Conservation (phyloP, 2,329 filamentous ascomycete genomes). For the Cladosporium velox region DNA sequence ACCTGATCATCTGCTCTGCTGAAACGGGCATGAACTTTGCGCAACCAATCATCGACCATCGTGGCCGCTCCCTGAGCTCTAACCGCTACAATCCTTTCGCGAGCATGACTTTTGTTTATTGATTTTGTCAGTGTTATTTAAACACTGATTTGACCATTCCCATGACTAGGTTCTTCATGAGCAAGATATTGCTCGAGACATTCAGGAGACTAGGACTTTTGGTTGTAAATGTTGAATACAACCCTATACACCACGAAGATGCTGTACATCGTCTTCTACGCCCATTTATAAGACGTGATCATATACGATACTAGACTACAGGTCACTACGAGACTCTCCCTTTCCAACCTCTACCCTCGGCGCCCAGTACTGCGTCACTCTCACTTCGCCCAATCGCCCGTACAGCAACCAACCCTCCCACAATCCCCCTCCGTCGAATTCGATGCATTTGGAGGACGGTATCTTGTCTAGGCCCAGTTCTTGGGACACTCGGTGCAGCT, state of each 20-base stretch:
- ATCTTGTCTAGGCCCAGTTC: too few relatives aligned
- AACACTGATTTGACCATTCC: not conserved
- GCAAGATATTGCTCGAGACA: not conserved
- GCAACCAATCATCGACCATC: constrained; percentile 10
- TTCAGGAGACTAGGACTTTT: too few relatives aligned
- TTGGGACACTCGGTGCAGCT: not conserved
- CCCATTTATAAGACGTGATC: too few relatives aligned
- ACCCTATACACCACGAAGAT: not conserved
- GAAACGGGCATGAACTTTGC: not conserved
- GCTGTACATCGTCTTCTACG: not conserved
- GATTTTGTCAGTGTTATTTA: not conserved
- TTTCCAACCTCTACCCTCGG: too few relatives aligned
- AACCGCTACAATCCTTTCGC: not conserved
- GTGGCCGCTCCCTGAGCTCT: not conserved
- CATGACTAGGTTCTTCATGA: not conserved
- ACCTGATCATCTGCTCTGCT: constrained; percentile 12
- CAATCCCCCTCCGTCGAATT: too few relatives aligned
- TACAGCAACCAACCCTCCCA: too few relatives aligned
- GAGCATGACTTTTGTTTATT: not conserved
- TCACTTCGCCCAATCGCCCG: too few relatives aligned
- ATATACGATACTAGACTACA: not conserved
- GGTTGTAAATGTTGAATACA: not conserved
- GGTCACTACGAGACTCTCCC: too few relatives aligned
- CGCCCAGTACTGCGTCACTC: too few relatives aligned
- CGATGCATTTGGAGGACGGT: too few relatives aligned